Evolutionary conservation across 768 basidiomycete species (phyloP), one percentile per base, ranked within the genome.

Genomic region (Ramaria sp.): DNA sequence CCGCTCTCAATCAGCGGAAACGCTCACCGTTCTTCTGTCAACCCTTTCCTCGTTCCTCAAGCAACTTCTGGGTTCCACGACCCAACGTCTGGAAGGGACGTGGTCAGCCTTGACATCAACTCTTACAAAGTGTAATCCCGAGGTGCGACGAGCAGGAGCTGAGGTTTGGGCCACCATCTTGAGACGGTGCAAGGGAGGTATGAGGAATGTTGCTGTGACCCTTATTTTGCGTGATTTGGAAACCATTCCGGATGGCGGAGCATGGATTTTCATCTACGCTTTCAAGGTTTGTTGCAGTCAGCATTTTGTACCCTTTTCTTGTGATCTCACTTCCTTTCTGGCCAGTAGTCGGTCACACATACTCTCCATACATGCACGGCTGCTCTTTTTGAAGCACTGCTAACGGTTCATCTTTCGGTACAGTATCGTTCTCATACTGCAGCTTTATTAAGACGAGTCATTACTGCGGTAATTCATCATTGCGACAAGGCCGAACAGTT

Each of bases 111-210:
- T 91, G 41, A 72, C 73, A 24, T 64, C 67, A 0, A 70, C 76
- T 1, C 66, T 91, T 9, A 77, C 78, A 3, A 76, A 73, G 57
- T 89, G 86, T 65, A 70, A 78, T 55, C 76, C 80, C 0, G 88
- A 92, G 58, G 78, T 90, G 2, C 87, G 87, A 64, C 72, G 86
- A 24, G 82, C 86, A 1, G 77, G 88, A 10, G 86, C 90, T 0
- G 91, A 96, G 64, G 89, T 91, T 3, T 96, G 91, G 94, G 89
- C 84, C 0, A 81, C 80, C 0, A 77, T 86, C 0, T 64, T 95
- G 43, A 75, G 93, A 50, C 77, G 88, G 62, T 70, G 93, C 53
- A 88, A 89, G 67, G 69, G 72, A 1, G 73, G 77, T 12, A 73
- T 75, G 7, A 72, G 86, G 31, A 79, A 78, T 53, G 73, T 74